Percentiles rank a stretch among this genome's conserved stretches.
These are phyloP conservation scores for Fraxinus ornus DNA, from an alignment of 305 asterid species.

Conservation along the genomic window DNA sequence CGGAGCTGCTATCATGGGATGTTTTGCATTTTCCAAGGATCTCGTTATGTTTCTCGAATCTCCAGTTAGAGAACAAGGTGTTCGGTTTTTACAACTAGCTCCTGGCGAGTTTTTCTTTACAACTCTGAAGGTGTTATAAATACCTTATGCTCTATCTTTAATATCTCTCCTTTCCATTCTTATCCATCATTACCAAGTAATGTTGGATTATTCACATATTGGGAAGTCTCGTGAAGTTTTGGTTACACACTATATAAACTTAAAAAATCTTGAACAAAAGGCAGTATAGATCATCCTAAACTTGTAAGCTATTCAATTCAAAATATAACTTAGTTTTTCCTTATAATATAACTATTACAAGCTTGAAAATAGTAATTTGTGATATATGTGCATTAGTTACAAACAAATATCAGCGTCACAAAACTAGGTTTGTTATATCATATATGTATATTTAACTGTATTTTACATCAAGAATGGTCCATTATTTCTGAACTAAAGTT, in stretches of 20 bases:
- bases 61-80: conserved; percentile 79
- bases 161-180: background rate
- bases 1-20: conserved; percentile 85
- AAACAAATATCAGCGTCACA: background rate
- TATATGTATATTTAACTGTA: background rate
- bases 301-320: background rate
- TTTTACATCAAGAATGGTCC: background rate
- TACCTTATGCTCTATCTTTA: background rate
- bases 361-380: background rate
- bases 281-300: background rate
- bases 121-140: conserved; percentile 61
- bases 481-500: background rate
- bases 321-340: background rate
- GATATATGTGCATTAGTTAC: background rate
- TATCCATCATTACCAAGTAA: background rate
- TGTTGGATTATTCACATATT: background rate
- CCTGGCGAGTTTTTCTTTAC: conserved; percentile 99
- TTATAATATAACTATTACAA: background rate
- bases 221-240: background rate
- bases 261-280: background rate
- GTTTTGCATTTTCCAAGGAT: conserved; percentile 85
- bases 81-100: conserved; percentile 89
- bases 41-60: conserved; percentile 88
- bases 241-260: background rate
- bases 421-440: background rate